Evolutionary conservation across 2,329 filamentous ascomycete genomes (phyloP).

Genomic region (Cadophora gregata): DNA sequence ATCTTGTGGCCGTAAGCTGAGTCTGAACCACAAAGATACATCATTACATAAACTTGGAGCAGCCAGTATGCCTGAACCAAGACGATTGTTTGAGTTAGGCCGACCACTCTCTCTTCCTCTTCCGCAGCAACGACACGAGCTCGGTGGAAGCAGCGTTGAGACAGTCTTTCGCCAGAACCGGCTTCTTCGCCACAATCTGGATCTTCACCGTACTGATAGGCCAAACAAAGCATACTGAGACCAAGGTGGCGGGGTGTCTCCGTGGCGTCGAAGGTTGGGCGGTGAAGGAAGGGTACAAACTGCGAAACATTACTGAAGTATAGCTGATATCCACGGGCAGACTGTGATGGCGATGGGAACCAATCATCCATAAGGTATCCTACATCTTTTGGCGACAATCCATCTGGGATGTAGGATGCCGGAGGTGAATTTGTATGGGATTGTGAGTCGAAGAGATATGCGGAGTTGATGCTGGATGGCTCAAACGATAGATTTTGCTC

Average conservation of each 20-base stretch:
- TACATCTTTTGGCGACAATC: constrained; percentile 30
- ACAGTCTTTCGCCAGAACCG: constrained; percentile 42
- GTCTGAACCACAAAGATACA: constrained; percentile 49
- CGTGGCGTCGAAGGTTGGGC: constrained; percentile 45
- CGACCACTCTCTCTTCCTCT: constrained; percentile 31
- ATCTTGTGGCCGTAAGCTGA: constrained; percentile 47
- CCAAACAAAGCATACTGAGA: constrained; percentile 48
- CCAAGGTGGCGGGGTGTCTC: constrained; percentile 40
- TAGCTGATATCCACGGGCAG: constrained; percentile 44
- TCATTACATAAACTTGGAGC: constrained; percentile 51
- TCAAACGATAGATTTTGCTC: not conserved
- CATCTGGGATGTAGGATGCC: constrained; percentile 24
- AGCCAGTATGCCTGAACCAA: constrained; percentile 49
- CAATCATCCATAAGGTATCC: constrained; percentile 40
- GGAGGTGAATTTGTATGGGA: not conserved
- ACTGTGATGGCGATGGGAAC: constrained; percentile 44
- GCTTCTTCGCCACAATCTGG: constrained; percentile 42
- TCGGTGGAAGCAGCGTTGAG: constrained; percentile 45
- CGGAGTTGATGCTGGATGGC: not conserved
- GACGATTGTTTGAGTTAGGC: constrained; percentile 35
- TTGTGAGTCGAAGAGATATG: not conserved
- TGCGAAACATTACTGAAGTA: constrained; percentile 48
- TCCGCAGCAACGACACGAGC: constrained; percentile 41
- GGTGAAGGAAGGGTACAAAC: constrained; percentile 49
- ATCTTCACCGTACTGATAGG: constrained; percentile 49